phyloP scores from a whole-genome alignment of 1,284 basidiomycete species.

The Malassezia arunalokei region DNA sequence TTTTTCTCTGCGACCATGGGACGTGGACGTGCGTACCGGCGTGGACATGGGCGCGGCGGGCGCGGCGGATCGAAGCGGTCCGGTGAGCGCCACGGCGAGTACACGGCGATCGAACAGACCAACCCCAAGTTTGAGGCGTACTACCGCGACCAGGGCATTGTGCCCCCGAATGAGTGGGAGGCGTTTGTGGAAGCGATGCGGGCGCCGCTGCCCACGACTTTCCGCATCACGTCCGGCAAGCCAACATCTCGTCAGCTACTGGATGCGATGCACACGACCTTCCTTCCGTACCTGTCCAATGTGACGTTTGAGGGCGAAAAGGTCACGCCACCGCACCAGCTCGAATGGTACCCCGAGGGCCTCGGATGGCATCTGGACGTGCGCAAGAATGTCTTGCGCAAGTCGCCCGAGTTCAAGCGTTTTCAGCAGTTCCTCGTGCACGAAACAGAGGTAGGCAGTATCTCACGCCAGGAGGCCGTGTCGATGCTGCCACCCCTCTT shows the following conservation, averaged over 20 bases:
- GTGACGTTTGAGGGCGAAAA: slow-evolving; percentile 65
- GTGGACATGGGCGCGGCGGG: slow-evolving; percentile 9
- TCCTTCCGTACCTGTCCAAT: slow-evolving; percentile 65
- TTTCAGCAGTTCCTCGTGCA: slow-evolving; percentile 95
- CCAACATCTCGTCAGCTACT: slow-evolving; percentile 33
- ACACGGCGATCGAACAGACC: slow-evolving; percentile 14
- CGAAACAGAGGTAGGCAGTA: slow-evolving; percentile 94
- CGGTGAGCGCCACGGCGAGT: slow-evolving; percentile 13
- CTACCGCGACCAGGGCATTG: slow-evolving; percentile 40
- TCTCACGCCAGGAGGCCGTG: slow-evolving; percentile 92
- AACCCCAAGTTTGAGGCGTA: slow-evolving; percentile 30
- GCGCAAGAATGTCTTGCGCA: slow-evolving; percentile 75
- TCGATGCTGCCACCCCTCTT: slow-evolving; percentile 96
- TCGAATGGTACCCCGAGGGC: slow-evolving; percentile 85
- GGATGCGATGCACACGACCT: slow-evolving; percentile 47
- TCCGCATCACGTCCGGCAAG: slow-evolving; percentile 60
- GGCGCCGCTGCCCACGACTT: slow-evolving; percentile 77
- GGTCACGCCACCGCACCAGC: slow-evolving; percentile 60
- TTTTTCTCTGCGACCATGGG: slow-evolving; percentile 6
- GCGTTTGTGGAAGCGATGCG: slow-evolving; percentile 60
- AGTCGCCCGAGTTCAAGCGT: slow-evolving; percentile 81
- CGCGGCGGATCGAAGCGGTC: neutral
- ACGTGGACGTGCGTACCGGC: slow-evolving; percentile 5
- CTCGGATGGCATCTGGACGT: slow-evolving; percentile 94
- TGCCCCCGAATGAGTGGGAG: slow-evolving; percentile 58